Percentiles rank a stretch among this genome's conserved stretches.
phyloP scores from a whole-genome alignment of 768 basidiomycete genomes.

The Leccinum longicurvipes region DNA sequence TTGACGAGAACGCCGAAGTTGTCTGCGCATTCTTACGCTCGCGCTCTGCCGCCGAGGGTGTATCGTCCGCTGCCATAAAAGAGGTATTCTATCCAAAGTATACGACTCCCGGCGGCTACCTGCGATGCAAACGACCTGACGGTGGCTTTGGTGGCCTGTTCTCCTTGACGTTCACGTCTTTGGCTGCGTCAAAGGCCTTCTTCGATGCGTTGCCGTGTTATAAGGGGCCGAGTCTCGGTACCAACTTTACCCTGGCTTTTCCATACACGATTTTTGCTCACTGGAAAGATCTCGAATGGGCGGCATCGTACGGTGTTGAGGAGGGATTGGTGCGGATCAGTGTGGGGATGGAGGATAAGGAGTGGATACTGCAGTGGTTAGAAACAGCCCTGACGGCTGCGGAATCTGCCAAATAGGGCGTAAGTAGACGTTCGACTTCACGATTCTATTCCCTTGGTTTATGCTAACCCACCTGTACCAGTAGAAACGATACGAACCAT shows the following conservation, averaged over 20 bases:
- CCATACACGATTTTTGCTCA: slow-evolving; percentile 94
- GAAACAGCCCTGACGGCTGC: slow-evolving; percentile 68
- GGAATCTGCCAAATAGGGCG: slow-evolving; percentile 39
- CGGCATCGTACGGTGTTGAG: slow-evolving; percentile 75
- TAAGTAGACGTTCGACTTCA: too few species aligned
- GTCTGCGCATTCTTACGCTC: slow-evolving; percentile 76
- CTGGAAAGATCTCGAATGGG: slow-evolving; percentile 89
- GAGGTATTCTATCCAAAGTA: slow-evolving; percentile 91
- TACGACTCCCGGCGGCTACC: slow-evolving; percentile 67
- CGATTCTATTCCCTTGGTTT: too few species aligned
- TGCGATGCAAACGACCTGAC: slow-evolving; percentile 60
- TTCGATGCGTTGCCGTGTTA: slow-evolving; percentile 78
- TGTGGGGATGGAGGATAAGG: slow-evolving; percentile 78
- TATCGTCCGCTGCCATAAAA: slow-evolving; percentile 52
- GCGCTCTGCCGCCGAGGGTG: slow-evolving; percentile 47
- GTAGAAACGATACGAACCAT: too few species aligned
- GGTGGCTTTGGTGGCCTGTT: too few species aligned
- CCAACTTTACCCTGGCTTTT: slow-evolving; percentile 90
- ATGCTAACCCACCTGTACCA: too few species aligned
- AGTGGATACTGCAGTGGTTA: slow-evolving; percentile 56
- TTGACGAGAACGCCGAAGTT: slow-evolving; percentile 80
- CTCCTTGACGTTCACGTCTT: too few species aligned
- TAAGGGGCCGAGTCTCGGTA: slow-evolving; percentile 94
- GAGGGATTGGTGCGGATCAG: too few species aligned
- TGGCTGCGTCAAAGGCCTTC: slow-evolving; percentile 75